Percentiles rank a stretch among this genome's conserved stretches.
Evolutionary conservation across 805 yeast genomes (phyloP).

Genomic region (Zygoascus biomembranicola): DNA sequence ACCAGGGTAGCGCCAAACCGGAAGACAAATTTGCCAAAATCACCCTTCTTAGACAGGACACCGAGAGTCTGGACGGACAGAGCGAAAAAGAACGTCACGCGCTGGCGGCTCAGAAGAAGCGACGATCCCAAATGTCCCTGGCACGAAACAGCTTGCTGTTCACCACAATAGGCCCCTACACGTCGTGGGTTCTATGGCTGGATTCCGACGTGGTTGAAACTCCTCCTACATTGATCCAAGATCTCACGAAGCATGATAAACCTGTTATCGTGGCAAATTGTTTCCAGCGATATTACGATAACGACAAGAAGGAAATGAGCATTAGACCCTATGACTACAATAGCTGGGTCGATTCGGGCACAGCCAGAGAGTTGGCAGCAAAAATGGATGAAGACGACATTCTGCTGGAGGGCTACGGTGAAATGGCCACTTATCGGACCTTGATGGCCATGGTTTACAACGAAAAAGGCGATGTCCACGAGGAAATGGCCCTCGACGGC

Average conservation of each 20-base stretch:
- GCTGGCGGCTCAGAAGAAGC: constrained; percentile 70
- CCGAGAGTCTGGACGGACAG: constrained; percentile 60
- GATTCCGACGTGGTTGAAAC: constrained; percentile 93
- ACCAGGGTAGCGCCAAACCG: constrained; percentile 52
- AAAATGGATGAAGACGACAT: constrained; percentile 80
- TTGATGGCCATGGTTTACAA: constrained; percentile 87
- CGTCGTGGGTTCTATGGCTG: constrained; percentile 94
- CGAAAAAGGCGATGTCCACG: constrained; percentile 48
- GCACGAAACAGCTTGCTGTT: constrained; percentile 89
- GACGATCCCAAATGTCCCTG: constrained; percentile 85
- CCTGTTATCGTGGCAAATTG: constrained; percentile 90
- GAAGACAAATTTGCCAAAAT: constrained; percentile 64
- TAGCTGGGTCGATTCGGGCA: constrained; percentile 74
- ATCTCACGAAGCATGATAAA: constrained; percentile 74
- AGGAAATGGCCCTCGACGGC: constrained; percentile 77
- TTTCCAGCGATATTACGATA: constrained; percentile 69
- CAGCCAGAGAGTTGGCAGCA: constrained; percentile 67
- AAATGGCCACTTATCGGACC: constrained; percentile 88
- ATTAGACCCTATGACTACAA: constrained; percentile 91
- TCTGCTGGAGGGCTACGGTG: constrained; percentile 88
- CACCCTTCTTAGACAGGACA: constrained; percentile 87
- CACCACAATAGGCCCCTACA: constrained; percentile 80
- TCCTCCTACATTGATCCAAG: constrained; percentile 76
- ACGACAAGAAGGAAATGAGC: constrained; percentile 43
- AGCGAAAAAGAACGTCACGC: constrained; percentile 88